Conservation (phyloP, 2,329 filamentous ascomycete species). For the Pseudocercospora cruenta region DNA sequence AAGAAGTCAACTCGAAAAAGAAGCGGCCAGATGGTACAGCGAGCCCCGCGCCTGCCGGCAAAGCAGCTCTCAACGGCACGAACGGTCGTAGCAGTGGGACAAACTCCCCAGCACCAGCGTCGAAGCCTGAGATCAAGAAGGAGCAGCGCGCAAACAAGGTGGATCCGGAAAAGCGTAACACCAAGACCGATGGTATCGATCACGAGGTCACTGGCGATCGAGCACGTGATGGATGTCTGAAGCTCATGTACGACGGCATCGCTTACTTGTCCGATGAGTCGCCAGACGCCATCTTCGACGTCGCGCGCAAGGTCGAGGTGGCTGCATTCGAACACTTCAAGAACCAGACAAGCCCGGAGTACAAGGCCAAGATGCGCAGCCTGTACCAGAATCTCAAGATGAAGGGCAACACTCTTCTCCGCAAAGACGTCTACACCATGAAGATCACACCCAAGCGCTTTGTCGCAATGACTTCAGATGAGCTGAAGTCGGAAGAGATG, state of each 20-base stretch:
- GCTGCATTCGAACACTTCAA: constrained; percentile 73
- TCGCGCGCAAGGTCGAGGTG: constrained; percentile 73
- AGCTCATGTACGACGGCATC: constrained; percentile 91
- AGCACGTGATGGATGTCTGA: constrained; percentile 81
- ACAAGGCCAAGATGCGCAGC: constrained; percentile 86
- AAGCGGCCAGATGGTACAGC: constrained; percentile 38
- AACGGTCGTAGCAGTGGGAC: constrained; percentile 32
- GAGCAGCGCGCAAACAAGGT: constrained; percentile 56
- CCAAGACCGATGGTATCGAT: constrained; percentile 79
- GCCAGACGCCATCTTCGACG: constrained; percentile 67
- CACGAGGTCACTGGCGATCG: constrained; percentile 73
- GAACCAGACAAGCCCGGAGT: constrained; percentile 70
- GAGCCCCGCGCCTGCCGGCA: constrained; percentile 49
- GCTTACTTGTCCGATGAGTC: constrained; percentile 67
- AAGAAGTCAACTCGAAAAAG: constrained; percentile 64
- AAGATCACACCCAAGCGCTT: constrained; percentile 74
- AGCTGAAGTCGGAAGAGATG: constrained; percentile 86
- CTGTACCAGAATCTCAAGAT: constrained; percentile 95
- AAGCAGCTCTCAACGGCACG: constrained; percentile 40
- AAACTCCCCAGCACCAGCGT: constrained; percentile 44
- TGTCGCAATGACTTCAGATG: constrained; percentile 84
- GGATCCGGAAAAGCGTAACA: constrained; percentile 75
- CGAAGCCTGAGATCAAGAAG: constrained; percentile 50
- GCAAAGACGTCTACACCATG: constrained; percentile 73
- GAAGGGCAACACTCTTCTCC: constrained; percentile 79